A percentile compares a stretch with the other conserved stretches of the same genome.
These are phyloP conservation scores for Fusarium humuli DNA, from an alignment of 2,329 filamentous ascomycete genomes.

Conservation along the genomic window DNA sequence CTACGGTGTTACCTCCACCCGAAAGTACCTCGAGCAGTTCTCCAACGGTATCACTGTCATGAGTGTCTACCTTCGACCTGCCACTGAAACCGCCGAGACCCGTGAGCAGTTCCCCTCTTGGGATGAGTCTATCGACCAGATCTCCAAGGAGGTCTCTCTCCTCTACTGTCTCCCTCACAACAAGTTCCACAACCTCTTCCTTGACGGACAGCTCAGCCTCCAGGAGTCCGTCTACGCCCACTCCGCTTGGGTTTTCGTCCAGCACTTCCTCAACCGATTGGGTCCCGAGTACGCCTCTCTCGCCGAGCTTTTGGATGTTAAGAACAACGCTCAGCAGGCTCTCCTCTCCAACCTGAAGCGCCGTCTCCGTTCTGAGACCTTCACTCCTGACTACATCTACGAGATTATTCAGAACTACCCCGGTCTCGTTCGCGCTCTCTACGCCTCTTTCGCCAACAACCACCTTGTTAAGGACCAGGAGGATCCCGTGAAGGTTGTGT, in stretches of 20 bases:
- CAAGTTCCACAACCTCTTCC: slow-evolving; percentile 92
- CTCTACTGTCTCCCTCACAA: slow-evolving; percentile 98
- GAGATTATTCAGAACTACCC: slow-evolving; percentile 97
- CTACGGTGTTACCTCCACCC: slow-evolving; percentile 94
- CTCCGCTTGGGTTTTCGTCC: slow-evolving; percentile 96
- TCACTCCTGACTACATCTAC: slow-evolving; percentile 96
- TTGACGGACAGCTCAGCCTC: slow-evolving; percentile 84
- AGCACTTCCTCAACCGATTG: slow-evolving; percentile 96
- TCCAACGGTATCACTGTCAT: slow-evolving; percentile 98
- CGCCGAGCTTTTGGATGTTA: slow-evolving; percentile 80
- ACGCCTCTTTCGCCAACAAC: slow-evolving; percentile 89
- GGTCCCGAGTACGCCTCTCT: slow-evolving; percentile 92
- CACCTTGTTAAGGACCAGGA: slow-evolving; percentile 73
- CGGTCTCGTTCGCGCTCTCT: slow-evolving; percentile 84
- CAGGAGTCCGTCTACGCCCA: slow-evolving; percentile 98
- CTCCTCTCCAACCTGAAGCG: slow-evolving; percentile 95
- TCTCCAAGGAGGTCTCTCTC: slow-evolving; percentile 97
- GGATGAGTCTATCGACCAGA: slow-evolving; percentile 95
- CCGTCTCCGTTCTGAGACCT: slow-evolving; percentile 93
- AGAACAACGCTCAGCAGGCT: slow-evolving; percentile 86
- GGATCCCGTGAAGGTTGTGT: slow-evolving; percentile 62
- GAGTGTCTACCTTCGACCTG: slow-evolving; percentile 90
- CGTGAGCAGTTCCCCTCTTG: slow-evolving; percentile 71
- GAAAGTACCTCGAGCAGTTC: slow-evolving; percentile 99
- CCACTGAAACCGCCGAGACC: slow-evolving; percentile 59